phyloP scores from a whole-genome alignment of 2,329 filamentous ascomycete species.

The Bipolaris bicolor region DNA sequence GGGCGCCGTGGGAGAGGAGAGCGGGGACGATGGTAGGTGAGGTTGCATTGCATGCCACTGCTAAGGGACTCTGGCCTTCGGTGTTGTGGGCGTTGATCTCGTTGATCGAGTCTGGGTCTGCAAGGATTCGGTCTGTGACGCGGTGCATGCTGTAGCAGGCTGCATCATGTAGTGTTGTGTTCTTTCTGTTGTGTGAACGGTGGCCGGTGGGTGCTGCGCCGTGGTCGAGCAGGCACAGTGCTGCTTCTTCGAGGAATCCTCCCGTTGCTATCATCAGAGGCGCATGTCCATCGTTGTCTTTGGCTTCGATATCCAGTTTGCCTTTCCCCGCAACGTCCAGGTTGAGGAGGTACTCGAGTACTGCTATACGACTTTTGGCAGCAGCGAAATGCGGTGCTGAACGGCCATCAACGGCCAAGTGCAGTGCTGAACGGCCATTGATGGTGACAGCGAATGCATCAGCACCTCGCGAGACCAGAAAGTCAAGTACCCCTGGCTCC shows the following conservation, averaged over 20 bases:
- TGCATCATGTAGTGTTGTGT: background rate
- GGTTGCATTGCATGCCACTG: constrained; percentile 6
- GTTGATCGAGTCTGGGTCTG: background rate
- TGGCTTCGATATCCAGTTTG: background rate
- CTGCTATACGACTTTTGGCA: background rate
- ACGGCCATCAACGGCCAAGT: background rate
- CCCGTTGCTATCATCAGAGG: background rate
- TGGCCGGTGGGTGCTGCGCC: background rate
- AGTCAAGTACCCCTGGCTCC: background rate
- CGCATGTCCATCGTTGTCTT: background rate
- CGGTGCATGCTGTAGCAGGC: background rate
- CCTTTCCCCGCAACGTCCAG: background rate
- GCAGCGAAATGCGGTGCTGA: background rate
- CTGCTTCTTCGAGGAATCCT: background rate
- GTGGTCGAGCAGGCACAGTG: background rate
- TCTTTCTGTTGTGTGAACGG: no score
- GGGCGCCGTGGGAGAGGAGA: constrained; percentile 28
- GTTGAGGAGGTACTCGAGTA: background rate
- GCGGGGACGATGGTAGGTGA: constrained; percentile 11
- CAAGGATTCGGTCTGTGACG: background rate
- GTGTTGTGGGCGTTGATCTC: background rate
- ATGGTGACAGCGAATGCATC: background rate
- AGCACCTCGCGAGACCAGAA: background rate
- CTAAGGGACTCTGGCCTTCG: background rate
- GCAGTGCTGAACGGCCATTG: background rate